Percentiles rank a stretch among this genome's conserved stretches.
These are phyloP conservation scores for Botrytis fabae DNA, from an alignment of 2,329 filamentous ascomycete species.

Conservation along the genomic window DNA sequence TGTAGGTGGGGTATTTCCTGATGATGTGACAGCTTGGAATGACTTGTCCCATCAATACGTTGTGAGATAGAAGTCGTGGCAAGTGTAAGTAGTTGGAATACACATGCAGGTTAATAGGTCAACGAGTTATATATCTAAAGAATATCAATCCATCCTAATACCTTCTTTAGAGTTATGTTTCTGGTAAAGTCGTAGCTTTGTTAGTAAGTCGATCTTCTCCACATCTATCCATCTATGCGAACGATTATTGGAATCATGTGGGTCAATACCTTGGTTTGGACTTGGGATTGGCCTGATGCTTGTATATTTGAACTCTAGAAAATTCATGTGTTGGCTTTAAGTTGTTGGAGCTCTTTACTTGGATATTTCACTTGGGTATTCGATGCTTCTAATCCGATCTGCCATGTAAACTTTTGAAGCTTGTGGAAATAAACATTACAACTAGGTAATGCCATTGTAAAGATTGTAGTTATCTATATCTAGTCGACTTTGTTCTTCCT, in stretches of 20 bases:
- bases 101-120: background rate
- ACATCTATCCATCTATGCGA: background rate
- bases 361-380: background rate
- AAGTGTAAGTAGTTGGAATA: background rate
- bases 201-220: background rate
- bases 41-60: background rate
- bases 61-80: background rate
- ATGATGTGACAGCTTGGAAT: background rate
- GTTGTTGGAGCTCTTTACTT: background rate
- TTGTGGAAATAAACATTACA: background rate
- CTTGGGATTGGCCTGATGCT: background rate
- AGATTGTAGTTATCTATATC: background rate
- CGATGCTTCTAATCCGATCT: background rate
- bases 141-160: no score
- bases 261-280: background rate
- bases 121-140: no score
- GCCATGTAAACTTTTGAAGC: background rate
- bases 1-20: accelerated
- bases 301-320: background rate
- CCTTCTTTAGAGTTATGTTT: no score
- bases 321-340: background rate
- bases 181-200: background rate
- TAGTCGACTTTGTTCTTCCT: no score
- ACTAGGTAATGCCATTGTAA: no score
- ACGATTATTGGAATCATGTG: background rate